Percentiles rank a stretch among this genome's conserved stretches.
Evolutionary conservation across 75 land plant species (phyloP).

Genomic region (Selaginella moellendorffii): DNA sequence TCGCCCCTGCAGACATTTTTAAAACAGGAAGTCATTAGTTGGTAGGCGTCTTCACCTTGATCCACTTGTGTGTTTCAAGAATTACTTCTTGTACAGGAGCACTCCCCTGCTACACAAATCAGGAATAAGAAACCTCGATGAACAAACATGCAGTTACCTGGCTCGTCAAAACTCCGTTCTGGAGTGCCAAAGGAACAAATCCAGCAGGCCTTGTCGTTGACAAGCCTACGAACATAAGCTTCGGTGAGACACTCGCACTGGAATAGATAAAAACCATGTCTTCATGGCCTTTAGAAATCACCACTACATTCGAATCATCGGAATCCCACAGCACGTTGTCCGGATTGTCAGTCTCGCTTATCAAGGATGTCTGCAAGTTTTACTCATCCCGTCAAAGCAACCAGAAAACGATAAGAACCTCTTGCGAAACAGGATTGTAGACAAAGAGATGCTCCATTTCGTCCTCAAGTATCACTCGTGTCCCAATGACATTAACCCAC

Average conservation of each 20-base stretch:
- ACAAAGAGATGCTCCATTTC: conserved; percentile 12
- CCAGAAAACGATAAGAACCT: conserved; percentile 5
- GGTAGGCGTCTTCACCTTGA: not conserved
- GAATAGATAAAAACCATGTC: conserved; percentile 18
- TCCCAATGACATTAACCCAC: conserved; percentile 17
- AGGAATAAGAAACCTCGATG: not conserved
- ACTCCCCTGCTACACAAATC: conserved; percentile 4
- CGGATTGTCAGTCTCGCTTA: conserved; percentile 9
- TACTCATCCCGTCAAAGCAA: no score
- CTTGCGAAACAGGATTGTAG: conserved; percentile 17
- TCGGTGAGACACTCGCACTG: conserved; percentile 7
- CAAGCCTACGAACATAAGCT: conserved; percentile 11
- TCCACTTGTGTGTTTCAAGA: conserved; percentile 17
- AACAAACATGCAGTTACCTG: conserved; percentile 9
- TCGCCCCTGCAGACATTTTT: not conserved
- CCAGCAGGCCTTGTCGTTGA: conserved; percentile 11
- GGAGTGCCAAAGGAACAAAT: conserved; percentile 1
- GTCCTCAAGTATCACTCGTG: conserved; percentile 25
- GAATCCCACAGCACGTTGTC: conserved; percentile 14
- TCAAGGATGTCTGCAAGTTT: conserved; percentile 3
- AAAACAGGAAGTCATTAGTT: not conserved
- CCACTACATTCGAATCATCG: conserved; percentile 10
- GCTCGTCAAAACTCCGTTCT: conserved; percentile 7
- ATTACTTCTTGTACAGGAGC: conserved; percentile 10
- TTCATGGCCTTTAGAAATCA: conserved; percentile 10